These are phyloP conservation scores for Tricharina praecox DNA, from an alignment of 495 filamentous ascomycete genomes.

Conservation along the genomic window DNA sequence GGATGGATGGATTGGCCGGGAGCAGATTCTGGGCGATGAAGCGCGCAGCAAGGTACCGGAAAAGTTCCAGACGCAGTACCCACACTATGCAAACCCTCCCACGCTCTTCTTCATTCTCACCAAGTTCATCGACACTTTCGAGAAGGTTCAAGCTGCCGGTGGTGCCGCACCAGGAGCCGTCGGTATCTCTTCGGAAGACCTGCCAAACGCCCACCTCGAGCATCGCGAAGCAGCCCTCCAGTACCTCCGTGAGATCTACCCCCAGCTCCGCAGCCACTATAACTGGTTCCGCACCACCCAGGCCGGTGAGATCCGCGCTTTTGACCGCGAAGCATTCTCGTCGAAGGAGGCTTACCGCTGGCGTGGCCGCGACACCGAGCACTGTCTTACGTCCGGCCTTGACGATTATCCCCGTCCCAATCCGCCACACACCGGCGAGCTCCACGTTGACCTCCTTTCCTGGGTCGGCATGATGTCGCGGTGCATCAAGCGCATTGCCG, in stretches of 20 bases:
- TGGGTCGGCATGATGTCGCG: conserved; percentile 95
- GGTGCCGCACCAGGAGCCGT: not conserved
- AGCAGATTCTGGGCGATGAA: conserved; percentile 90
- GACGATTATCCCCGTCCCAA: conserved; percentile 92
- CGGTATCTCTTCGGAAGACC: conserved; percentile 21
- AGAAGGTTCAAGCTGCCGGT: conserved; percentile 20
- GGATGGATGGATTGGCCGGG: conserved; percentile 92
- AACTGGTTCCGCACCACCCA: conserved; percentile 90
- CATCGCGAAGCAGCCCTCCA: conserved; percentile 50
- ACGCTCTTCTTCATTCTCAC: conserved; percentile 84
- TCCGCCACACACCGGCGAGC: conserved; percentile 92
- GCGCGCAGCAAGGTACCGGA: conserved; percentile 84
- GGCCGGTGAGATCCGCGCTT: conserved; percentile 71
- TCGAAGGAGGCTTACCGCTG: conserved; percentile 84
- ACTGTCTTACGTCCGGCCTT: conserved; percentile 80
- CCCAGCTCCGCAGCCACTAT: conserved; percentile 81
- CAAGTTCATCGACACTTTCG: conserved; percentile 59
- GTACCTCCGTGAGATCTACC: conserved; percentile 70
- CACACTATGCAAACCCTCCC: conserved; percentile 96
- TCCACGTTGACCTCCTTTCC: conserved; percentile 84
- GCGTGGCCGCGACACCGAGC: conserved; percentile 73
- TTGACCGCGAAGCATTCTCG: conserved; percentile 74
- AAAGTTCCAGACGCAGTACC: conserved; percentile 95
- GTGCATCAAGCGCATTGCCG: conserved; percentile 59
- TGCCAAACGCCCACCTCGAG: conserved; percentile 44